Base-by-base conservation (phyloP, 225 moss, liverwort and hornwort genomes). In the Antitrichia curtipendula region DNA sequence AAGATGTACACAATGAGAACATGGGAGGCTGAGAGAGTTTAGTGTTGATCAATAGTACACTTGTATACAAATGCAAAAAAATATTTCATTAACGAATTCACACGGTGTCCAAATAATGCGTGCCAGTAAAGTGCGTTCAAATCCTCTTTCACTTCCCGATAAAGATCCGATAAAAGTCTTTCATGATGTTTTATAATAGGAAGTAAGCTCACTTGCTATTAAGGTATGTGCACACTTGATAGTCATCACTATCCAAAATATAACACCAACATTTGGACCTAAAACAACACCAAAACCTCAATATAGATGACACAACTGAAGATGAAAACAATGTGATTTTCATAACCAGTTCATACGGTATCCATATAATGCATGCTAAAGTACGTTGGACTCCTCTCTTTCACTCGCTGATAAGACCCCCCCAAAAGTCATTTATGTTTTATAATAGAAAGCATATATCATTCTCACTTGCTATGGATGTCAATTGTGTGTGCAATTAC, bases 21-120 rank as follows among this genome's bases (percentile, higher is more conserved):
- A 79, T 19, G 27, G 6, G 5, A 59, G 4, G 2, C 4, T 59
- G 43, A 6, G 2, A 80, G 43, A 40, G 8, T 2, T 4, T 2
- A 18, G 8, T 40, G 4, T 29, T 28, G 6, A 77, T 19, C 40
- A 57, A 40, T 18, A 24, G 5, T 5, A 8, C 18, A n/a, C 8
- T 0, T 27, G 2, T 0, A 18, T 38, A 27, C 0, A 27, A 40
- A 18, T 78, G 12, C 5, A 28, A 2, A 6, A n/a, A n/a, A n/a
- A n/a, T 19, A 78, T 58, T 40, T 57, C 29, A 28, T 4, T 10
- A 24, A 53, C 7, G n/a, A 76, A 36, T 76, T 14, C 13, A 9
- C 8, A 11, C 7, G 7, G 16, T 36, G 7, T 25, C 5, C 7
- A 78, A 57, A 16, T 17, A 40, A 27, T 57, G 12, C 2, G 7